Conservation (phyloP, 1,284 basidiomycete species). For the Moesziomyces sp. region DNA sequence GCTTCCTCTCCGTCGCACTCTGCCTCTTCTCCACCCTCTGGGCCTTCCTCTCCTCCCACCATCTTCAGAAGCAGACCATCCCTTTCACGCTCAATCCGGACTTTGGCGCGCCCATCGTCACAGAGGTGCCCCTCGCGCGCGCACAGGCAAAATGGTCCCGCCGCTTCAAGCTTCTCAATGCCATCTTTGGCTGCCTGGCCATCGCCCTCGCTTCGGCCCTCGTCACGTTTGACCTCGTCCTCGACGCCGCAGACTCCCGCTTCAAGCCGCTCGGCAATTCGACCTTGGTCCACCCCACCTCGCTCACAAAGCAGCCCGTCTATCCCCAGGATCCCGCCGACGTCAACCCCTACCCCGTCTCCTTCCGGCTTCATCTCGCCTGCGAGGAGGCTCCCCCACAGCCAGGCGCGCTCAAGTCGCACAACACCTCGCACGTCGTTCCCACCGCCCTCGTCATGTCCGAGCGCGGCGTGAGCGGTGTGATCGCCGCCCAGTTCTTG, state of each 20-base stretch:
- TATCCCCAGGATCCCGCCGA: slow-evolving; percentile 39
- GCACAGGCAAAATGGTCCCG: slow-evolving; percentile 45
- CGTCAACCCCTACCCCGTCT: slow-evolving; percentile 34
- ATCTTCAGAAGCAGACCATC: slow-evolving; percentile 29
- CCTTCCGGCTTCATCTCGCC: slow-evolving; percentile 49
- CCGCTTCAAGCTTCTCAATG: slow-evolving; percentile 43
- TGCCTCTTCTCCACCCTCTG: slow-evolving; percentile 39
- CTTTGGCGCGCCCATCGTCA: slow-evolving; percentile 39
- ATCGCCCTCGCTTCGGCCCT: slow-evolving; percentile 27
- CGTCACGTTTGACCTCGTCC: slow-evolving; percentile 48
- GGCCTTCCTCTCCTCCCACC: slow-evolving; percentile 36
- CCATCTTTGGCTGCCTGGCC: slow-evolving; percentile 37
- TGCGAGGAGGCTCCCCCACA: slow-evolving; percentile 43
- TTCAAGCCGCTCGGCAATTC: slow-evolving; percentile 48
- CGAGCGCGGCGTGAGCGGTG: slow-evolving; percentile 49
- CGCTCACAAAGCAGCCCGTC: slow-evolving; percentile 34
- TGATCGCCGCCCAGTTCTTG: slow-evolving; percentile 45
- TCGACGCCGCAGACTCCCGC: slow-evolving; percentile 49
- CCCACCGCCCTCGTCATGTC: slow-evolving; percentile 58
- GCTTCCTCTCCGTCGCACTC: slow-evolving; percentile 29
- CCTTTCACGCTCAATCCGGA: slow-evolving; percentile 40
- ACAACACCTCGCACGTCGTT: slow-evolving; percentile 6
- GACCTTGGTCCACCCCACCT: slow-evolving; percentile 35
- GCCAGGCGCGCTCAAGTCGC: slow-evolving; percentile 10
- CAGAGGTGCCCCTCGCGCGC: slow-evolving; percentile 34